phyloP scores from a whole-genome alignment of 1,284 basidiomycete genomes.

The Heterobasidion occidentale region DNA sequence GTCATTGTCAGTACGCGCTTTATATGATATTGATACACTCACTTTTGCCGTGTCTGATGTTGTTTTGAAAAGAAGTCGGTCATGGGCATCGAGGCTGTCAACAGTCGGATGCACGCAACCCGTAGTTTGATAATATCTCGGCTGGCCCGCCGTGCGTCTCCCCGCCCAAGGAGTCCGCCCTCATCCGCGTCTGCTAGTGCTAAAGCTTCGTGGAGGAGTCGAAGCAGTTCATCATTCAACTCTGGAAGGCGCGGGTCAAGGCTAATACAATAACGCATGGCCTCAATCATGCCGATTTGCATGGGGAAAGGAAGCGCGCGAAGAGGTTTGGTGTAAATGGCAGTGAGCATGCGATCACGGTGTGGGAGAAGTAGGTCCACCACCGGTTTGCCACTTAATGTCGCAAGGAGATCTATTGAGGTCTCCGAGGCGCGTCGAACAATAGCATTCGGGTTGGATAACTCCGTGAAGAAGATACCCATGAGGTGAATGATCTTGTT shows the following conservation, averaged over 20 bases:
- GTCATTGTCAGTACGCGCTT: slow-evolving; percentile 8
- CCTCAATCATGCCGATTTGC: slow-evolving; percentile 98
- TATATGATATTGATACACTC: slow-evolving; percentile 11
- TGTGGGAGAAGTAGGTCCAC: slow-evolving; percentile 81
- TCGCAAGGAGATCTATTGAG: slow-evolving; percentile 77
- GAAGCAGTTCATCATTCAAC: slow-evolving; percentile 87
- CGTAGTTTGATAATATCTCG: slow-evolving; percentile 86
- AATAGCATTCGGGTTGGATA: slow-evolving; percentile 81
- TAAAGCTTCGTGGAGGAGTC: slow-evolving; percentile 90
- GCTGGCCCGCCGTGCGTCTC: slow-evolving; percentile 71
- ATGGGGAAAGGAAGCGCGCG: slow-evolving; percentile 92
- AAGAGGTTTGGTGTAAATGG: slow-evolving; percentile 96
- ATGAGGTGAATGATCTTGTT: slow-evolving; percentile 59
- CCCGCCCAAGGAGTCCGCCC: slow-evolving; percentile 68
- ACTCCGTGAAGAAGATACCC: slow-evolving; percentile 85
- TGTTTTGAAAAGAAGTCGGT: slow-evolving; percentile 89
- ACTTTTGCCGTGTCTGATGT: slow-evolving; percentile 81
- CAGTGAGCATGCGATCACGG: slow-evolving; percentile 80
- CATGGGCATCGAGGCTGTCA: slow-evolving; percentile 92
- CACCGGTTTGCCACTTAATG: slow-evolving; percentile 66
- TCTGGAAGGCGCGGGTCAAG: slow-evolving; percentile 83
- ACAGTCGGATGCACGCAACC: slow-evolving; percentile 90
- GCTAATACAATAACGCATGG: slow-evolving; percentile 87
- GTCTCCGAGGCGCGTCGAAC: slow-evolving; percentile 83
- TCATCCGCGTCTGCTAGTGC: slow-evolving; percentile 97